Evolutionary conservation across 169 alveolate species (phyloP).

Genomic region (Eimeria mitis): DNA sequence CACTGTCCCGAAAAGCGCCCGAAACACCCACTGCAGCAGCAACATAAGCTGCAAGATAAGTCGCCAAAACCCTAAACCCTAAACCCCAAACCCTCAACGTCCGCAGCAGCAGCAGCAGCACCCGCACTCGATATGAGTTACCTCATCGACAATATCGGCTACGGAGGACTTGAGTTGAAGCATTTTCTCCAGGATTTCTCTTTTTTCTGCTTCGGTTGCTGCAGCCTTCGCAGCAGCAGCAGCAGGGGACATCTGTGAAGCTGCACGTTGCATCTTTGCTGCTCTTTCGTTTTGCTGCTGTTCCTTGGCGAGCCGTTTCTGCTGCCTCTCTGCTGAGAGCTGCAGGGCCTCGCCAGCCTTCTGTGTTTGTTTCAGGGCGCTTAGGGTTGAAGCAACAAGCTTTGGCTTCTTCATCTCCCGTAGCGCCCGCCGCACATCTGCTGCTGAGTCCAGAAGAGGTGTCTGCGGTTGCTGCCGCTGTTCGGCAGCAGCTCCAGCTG

Average conservation of each 20-base stretch:
- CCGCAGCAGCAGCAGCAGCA: neutral
- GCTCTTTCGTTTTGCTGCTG: constrained; percentile 21
- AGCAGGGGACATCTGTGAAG: constrained; percentile 6
- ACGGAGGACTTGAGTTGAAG: constrained; percentile 48
- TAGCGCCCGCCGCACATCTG: constrained; percentile 39
- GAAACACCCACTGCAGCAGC: neutral
- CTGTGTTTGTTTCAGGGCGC: constrained; percentile 19
- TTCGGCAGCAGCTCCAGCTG: neutral
- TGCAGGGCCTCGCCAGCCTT: constrained; percentile 33
- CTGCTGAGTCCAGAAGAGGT: constrained; percentile 32
- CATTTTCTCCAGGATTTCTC: constrained; percentile 18
- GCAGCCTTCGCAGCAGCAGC: constrained; percentile 57
- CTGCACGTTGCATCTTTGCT: constrained; percentile 29
- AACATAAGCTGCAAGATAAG: neutral
- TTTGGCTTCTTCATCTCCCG: neutral
- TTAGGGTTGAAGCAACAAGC: constrained; percentile 9
- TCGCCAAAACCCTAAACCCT: neutral
- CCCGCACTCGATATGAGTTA: neutral
- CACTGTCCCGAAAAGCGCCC: neutral
- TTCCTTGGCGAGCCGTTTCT: constrained; percentile 28
- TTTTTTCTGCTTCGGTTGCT: constrained; percentile 27
- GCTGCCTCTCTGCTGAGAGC: constrained; percentile 19
- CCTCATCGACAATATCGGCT: constrained; percentile 47
- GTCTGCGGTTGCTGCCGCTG: constrained; percentile 16
- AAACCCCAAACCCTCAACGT: neutral